A percentile compares a stretch with the other conserved stretches of the same genome.
These are phyloP conservation scores for Osmanthus fragrans DNA, from an alignment of 257 asterid species.

Conservation along the genomic window DNA sequence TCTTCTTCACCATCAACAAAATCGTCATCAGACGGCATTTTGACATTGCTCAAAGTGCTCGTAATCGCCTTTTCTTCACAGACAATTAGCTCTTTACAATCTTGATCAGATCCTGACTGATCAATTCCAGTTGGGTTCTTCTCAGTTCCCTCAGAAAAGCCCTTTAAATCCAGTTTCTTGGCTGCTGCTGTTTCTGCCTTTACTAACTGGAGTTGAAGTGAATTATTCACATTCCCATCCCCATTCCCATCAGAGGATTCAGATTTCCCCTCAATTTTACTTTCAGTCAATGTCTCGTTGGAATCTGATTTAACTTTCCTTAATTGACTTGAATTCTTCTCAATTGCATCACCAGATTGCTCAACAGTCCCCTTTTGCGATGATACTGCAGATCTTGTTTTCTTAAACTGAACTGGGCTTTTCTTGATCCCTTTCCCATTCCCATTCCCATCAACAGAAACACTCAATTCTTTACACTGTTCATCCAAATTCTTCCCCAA, in stretches of 20 bases:
- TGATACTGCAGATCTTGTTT: conserved; percentile 35
- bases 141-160: conserved; percentile 17
- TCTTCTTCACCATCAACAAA: conserved; percentile 30
- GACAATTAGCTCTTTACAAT: conserved; percentile 37
- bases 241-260: conserved; percentile 4
- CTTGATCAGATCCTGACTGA: conserved; percentile 50
- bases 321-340: conserved; percentile 22
- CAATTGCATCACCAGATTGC: conserved; percentile 15
- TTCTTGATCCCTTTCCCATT: conserved; percentile 29
- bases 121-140: conserved; percentile 20
- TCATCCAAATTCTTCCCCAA: conserved; percentile 43
- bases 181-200: conserved; percentile 25
- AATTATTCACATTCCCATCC: conserved; percentile 15
- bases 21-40: conserved; percentile 31
- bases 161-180: conserved; percentile 21
- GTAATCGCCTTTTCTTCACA: conserved; percentile 61
- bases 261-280: conserved; percentile 13
- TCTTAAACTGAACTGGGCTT: conserved; percentile 43
- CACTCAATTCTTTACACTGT: conserved; percentile 32
- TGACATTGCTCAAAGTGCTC: conserved; percentile 34
- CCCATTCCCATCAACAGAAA: conserved; percentile 25
- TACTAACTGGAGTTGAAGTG: conserved; percentile 30
- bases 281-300: not conserved
- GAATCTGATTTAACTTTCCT: conserved; percentile 45
- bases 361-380: conserved; percentile 18